Percentiles rank a stretch among this genome's conserved stretches.
These are phyloP conservation scores for Syzygium aromaticum DNA, from an alignment of 345 rosid genomes.

Conservation along the genomic window DNA sequence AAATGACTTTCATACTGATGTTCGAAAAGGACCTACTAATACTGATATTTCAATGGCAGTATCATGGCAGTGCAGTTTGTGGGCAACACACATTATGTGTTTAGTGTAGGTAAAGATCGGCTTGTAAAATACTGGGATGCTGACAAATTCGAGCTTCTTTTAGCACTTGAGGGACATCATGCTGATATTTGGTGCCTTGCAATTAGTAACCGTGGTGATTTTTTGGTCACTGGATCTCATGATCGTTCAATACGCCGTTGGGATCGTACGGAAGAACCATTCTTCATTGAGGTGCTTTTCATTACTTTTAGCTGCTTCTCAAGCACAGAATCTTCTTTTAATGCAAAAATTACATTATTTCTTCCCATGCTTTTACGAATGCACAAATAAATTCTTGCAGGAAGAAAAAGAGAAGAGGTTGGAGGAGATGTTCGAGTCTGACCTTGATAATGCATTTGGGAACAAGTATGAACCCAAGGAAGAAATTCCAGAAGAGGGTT, in stretches of 20 bases:
- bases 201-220: slow-evolving; percentile 78
- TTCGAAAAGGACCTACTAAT: background rate
- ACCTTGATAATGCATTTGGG: slow-evolving; percentile 59
- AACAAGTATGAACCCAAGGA: slow-evolving; percentile 51
- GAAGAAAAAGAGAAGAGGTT: slow-evolving; percentile 95
- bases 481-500: slow-evolving; percentile 92
- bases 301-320: background rate
- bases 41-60: slow-evolving; percentile 47
- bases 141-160: slow-evolving; percentile 86
- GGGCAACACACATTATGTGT: slow-evolving; percentile 77
- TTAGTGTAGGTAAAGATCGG: slow-evolving; percentile 88
- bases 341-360: background rate
- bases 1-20: background rate
- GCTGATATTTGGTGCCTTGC: slow-evolving; percentile 94
- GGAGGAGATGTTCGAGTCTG: slow-evolving; percentile 91
- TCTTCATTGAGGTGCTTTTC: slow-evolving; percentile 74
- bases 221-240: slow-evolving; percentile 94
- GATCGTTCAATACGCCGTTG: slow-evolving; percentile 95
- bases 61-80: slow-evolving; percentile 94
- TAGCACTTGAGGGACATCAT: slow-evolving; percentile 93
- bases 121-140: slow-evolving; percentile 98
- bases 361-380: background rate
- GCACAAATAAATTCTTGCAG: slow-evolving; percentile 31
- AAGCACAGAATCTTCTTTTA: background rate
- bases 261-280: slow-evolving; percentile 97